Evolutionary conservation across 768 basidiomycete genomes (phyloP), one percentile per base, ranked within the genome.

Genomic region (Lyophyllum decastes): DNA sequence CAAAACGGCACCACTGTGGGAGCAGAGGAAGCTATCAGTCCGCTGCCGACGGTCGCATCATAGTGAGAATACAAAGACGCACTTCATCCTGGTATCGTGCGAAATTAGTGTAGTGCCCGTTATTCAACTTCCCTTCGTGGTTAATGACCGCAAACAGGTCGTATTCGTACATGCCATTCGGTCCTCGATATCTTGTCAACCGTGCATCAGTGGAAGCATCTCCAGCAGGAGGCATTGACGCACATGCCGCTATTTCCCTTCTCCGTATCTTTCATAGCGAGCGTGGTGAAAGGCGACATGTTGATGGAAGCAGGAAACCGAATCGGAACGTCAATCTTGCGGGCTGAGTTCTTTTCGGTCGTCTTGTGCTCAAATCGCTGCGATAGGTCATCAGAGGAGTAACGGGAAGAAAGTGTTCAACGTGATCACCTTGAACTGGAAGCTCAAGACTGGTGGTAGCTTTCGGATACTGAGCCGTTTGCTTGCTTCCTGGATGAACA

Each of bases 301-400:
- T 95, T 92, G 46, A 97, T 78, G 40, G 80, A 80, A 2, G 88
- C 84, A 2, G 95, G 94, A 67, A 96, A 93, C 4, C 86, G 85
- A 53, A 98, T 87, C 21, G 81, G 84, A 1, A 86, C 78, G 64
- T 95, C 94, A 46, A 98, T 88, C 73, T 98, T 98, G 61, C 86
- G 83, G 0, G 93, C 86, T 26, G 86, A 80, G 27, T 82, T 77
- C 68, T 87, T 91, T 64, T 94, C 83, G 44, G 79, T 72, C 47
- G 85, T 83, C 64, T 88, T 90, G 66, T 97, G 94, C 67, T 96
- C 95, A 70, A 98, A 98, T 2, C 96, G 88, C 95, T 97, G 66
- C 22, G 49, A 40, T 57, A 21, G 33, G 49, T 40, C 24, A 58
- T 57, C 24, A 51, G 52, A 45, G 45, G 52, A 14, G 25, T 33